phyloP scores from a whole-genome alignment of 2,329 filamentous ascomycete species.

The Lasiodiplodia sp. region DNA sequence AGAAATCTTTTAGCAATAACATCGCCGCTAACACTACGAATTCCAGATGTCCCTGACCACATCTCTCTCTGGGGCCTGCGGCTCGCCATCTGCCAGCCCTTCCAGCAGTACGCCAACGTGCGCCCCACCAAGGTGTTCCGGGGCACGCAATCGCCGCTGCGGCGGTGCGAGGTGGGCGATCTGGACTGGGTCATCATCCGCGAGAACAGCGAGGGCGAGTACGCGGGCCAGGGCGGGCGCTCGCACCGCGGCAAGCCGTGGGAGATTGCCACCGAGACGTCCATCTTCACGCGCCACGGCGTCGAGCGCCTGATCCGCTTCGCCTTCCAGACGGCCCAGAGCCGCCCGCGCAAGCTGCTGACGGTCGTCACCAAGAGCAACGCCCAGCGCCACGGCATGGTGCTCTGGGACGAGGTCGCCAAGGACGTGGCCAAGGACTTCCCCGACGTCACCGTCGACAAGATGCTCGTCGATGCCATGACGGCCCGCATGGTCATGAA shows the following conservation, averaged over 20 bases:
- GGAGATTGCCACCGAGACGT: constrained; percentile 69
- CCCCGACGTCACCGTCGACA: constrained; percentile 67
- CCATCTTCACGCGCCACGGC: constrained; percentile 68
- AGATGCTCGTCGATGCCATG: constrained; percentile 74
- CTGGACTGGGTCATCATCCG: constrained; percentile 72
- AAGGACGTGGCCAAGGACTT: constrained; percentile 63
- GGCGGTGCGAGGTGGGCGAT: constrained; percentile 60
- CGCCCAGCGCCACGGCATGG: constrained; percentile 71
- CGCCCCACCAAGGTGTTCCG: constrained; percentile 67
- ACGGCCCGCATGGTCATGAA: constrained; percentile 69
- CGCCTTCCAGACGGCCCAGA: constrained; percentile 67
- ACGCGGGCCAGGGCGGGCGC: constrained; percentile 69
- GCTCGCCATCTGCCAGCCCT: constrained; percentile 62
- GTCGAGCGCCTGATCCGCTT: constrained; percentile 68
- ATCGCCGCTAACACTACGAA: background rate
- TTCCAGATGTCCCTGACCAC: constrained; percentile 62
- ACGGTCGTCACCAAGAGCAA: constrained; percentile 73
- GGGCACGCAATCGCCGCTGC: constrained; percentile 65
- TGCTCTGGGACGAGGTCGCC: constrained; percentile 72
- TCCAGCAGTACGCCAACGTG: constrained; percentile 66
- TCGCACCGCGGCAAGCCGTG: constrained; percentile 66
- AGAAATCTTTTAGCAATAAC: too few species aligned
- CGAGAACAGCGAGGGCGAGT: constrained; percentile 73
- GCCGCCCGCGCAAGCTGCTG: constrained; percentile 63
- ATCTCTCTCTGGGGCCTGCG: constrained; percentile 64